Conservation (phyloP, 2,329 filamentous ascomycete genomes). For the Colletotrichum filicis region DNA sequence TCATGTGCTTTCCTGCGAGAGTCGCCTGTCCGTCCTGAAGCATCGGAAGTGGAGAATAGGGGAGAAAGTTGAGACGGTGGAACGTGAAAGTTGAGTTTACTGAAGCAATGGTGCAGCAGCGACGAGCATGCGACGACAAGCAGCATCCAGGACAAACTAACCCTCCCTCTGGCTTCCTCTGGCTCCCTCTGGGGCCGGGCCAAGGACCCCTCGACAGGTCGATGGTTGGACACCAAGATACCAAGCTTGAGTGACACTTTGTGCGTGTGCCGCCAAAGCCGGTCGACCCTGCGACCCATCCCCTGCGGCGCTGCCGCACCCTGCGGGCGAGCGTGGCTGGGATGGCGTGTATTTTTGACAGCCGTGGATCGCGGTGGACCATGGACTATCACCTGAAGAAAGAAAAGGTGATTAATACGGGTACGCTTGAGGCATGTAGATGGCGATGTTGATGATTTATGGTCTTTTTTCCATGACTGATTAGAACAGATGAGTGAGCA, state of each 20-base stretch:
- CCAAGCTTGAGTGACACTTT: neutral
- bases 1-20: neutral
- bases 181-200: neutral
- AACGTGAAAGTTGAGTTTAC: neutral
- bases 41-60: neutral
- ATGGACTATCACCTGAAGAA: neutral
- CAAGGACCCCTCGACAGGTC: neutral
- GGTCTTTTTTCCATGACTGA: neutral
- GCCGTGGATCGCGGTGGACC: neutral
- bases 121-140: neutral
- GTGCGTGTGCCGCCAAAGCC: conserved; percentile 25
- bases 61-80: neutral
- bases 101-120: neutral
- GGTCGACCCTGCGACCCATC: conserved; percentile 4
- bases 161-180: neutral
- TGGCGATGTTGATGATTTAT: neutral
- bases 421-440: neutral
- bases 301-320: conserved; percentile 3
- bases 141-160: neutral
- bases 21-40: neutral
- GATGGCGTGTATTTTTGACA: neutral
- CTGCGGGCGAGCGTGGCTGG: neutral
- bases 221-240: neutral
- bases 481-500: neutral
- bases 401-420: neutral